phyloP scores from a whole-genome alignment of 176 grass and related monocot genomes.

The Pharus latifolius region DNA sequence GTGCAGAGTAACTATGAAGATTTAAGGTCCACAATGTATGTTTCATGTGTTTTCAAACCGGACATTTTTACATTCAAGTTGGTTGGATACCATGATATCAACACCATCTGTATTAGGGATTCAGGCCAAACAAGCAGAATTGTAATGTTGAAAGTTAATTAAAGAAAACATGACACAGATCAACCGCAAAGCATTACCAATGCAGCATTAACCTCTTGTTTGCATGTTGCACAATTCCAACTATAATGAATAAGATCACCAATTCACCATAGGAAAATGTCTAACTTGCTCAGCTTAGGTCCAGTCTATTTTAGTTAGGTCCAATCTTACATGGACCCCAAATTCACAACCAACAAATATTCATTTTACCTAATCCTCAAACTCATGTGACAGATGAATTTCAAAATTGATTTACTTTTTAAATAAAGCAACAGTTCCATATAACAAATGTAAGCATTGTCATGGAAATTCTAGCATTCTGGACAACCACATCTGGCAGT shows the following conservation, averaged over 20 bases:
- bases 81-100: background rate
- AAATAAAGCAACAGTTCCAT: background rate
- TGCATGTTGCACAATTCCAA: background rate
- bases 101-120: background rate
- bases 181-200: background rate
- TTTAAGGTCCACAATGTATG: background rate
- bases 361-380: constrained; percentile 37
- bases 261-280: background rate
- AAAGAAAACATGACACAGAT: background rate
- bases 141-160: background rate
- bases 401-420: background rate
- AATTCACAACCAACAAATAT: constrained; percentile 20
- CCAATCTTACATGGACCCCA: constrained; percentile 25
- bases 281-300: background rate
- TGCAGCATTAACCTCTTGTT: background rate
- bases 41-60: background rate
- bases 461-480: background rate
- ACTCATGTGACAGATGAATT: background rate
- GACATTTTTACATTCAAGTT: background rate
- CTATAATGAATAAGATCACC: background rate
- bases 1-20: background rate
- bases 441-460: background rate
- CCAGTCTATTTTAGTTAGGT: constrained; percentile 9
- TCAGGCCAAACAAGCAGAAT: background rate
- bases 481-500: background rate